These are phyloP conservation scores for Pogostemon cablin DNA, from an alignment of 257 asterid genomes.

Conservation along the genomic window DNA sequence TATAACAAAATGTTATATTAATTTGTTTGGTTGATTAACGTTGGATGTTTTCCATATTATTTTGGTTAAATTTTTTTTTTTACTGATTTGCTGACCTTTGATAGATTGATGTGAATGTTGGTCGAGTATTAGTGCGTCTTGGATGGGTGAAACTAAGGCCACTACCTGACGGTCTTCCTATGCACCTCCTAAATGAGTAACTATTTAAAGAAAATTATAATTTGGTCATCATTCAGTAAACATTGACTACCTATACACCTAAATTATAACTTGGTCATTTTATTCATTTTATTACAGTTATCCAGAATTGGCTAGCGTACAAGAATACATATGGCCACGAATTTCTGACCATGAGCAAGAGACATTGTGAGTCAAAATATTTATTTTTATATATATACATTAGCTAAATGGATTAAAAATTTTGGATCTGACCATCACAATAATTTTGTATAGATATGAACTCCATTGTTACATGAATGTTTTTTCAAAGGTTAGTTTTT, in stretches of 20 bases:
- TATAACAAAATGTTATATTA: too few species aligned
- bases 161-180: constrained; percentile 48
- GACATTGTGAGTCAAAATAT: constrained; percentile 38
- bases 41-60: too few species aligned
- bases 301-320: constrained; percentile 52
- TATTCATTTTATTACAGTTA: constrained; percentile 42
- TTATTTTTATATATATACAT: neutral
- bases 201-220: neutral
- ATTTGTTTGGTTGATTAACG: too few species aligned
- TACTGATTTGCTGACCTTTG: too few species aligned
- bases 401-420: neutral
- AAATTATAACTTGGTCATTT: neutral
- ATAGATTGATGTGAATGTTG: constrained; percentile 72
- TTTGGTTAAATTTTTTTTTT: too few species aligned
- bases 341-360: constrained; percentile 23
- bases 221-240: too few species aligned
- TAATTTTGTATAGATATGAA: constrained; percentile 48
- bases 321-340: constrained; percentile 65
- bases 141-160: constrained; percentile 77
- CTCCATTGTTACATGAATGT: constrained; percentile 58
- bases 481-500: constrained; percentile 53
- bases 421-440: neutral
- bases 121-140: constrained; percentile 58
- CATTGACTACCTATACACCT: too few species aligned
- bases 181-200: constrained; percentile 58